These are phyloP conservation scores for Emmonsiellopsis sp. DNA, from an alignment of 2,329 filamentous ascomycete species.

Conservation along the genomic window DNA sequence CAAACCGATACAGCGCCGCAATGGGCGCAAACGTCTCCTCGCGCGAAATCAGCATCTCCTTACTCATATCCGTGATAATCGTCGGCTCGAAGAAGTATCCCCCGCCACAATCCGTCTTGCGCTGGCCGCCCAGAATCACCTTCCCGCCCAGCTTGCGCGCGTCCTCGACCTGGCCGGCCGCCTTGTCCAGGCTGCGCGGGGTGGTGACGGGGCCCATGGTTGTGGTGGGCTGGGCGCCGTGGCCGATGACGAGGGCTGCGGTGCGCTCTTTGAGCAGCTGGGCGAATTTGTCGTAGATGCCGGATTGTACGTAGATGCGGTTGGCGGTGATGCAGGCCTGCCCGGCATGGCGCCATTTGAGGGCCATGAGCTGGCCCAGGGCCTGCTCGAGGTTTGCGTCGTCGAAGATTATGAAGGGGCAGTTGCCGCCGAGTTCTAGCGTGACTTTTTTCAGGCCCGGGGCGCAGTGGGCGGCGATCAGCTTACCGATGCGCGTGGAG, in stretches of 20 bases:
- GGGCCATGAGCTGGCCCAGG: conserved; percentile 18
- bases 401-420: conserved; percentile 32
- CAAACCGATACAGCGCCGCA: conserved; percentile 54
- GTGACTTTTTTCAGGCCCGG: conserved; percentile 33
- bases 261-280: conserved; percentile 45
- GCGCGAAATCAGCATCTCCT: conserved; percentile 46
- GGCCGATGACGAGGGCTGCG: conserved; percentile 47
- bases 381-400: conserved; percentile 31
- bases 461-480: conserved; percentile 25
- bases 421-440: conserved; percentile 38
- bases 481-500: conserved; percentile 24
- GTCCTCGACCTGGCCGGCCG: conserved; percentile 51
- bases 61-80: conserved; percentile 50
- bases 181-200: conserved; percentile 47
- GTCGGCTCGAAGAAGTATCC: conserved; percentile 64
- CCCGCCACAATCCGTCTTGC: conserved; percentile 42
- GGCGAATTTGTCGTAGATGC: conserved; percentile 42
- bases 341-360: conserved; percentile 26
- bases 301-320: conserved; percentile 26
- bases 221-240: conserved; percentile 44
- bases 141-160: conserved; percentile 54
- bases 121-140: conserved; percentile 50
- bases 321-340: conserved; percentile 30
- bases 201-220: conserved; percentile 55
- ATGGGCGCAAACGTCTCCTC: conserved; percentile 61